These are phyloP conservation scores for Fusarium sp. DNA, from an alignment of 2,329 filamentous ascomycete species.

Conservation along the genomic window DNA sequence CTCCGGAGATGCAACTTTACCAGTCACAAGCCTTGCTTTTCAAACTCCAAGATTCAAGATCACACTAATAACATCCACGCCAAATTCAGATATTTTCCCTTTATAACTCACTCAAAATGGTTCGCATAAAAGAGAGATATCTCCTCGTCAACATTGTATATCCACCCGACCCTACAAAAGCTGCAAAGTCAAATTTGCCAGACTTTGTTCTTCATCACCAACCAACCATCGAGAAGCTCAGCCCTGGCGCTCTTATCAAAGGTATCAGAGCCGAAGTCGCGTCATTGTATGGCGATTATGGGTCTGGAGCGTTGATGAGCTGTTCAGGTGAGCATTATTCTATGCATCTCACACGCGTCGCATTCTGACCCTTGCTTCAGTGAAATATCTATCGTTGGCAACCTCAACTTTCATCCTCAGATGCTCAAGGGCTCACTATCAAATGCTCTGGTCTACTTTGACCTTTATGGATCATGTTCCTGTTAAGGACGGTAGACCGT, in stretches of 20 bases:
- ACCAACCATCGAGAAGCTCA: constrained; percentile 82
- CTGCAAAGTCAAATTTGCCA: constrained; percentile 60
- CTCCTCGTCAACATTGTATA: constrained; percentile 96
- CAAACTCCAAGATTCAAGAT: constrained; percentile 2
- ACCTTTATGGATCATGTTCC: constrained; percentile 83
- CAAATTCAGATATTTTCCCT: background rate
- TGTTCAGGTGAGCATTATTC: constrained; percentile 71
- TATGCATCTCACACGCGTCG: background rate
- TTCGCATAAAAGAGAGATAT: constrained; percentile 96
- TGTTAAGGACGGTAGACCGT: constrained; percentile 71
- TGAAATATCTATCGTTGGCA: constrained; percentile 93
- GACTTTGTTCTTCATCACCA: constrained; percentile 81
- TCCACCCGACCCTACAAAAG: constrained; percentile 67
- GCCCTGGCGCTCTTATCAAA: constrained; percentile 74
- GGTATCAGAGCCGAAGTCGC: constrained; percentile 79
- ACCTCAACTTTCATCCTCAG: constrained; percentile 95
- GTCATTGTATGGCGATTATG: constrained; percentile 89
- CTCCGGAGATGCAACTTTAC: constrained; percentile 24
- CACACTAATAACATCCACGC: background rate
- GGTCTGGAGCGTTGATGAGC: constrained; percentile 79
- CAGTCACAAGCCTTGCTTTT: constrained; percentile 20
- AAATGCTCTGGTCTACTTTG: constrained; percentile 90
- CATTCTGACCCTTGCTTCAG: constrained; percentile 59
- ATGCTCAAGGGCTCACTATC: constrained; percentile 85
- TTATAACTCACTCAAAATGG: constrained; percentile 70